Base-by-base conservation (phyloP, 352 stramenopile genomes). In the Phytophthora tubulina region DNA sequence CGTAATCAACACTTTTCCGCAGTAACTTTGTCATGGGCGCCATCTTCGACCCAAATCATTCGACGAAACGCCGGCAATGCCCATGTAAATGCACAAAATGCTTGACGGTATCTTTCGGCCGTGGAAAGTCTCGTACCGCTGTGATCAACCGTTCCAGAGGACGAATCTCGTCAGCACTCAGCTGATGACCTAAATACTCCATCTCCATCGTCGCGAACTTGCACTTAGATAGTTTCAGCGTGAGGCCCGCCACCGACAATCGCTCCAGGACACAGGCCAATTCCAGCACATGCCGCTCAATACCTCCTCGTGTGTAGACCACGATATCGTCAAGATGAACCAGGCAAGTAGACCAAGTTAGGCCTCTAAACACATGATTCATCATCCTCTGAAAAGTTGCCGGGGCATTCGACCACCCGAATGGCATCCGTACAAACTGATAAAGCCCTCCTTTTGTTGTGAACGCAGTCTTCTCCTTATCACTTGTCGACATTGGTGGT, bases 1-100 rank as follows among this genome's bases (percentile, higher is more conserved):
- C 13, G 33, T 35, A 59, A 6, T 48, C 35, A 7, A 10, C 31
- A 9, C 7, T 8, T 32, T 59, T 59, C 17, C 52, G 15, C 21
- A 59, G 13, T 11, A 59, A 48, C 52, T 31, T 59, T 8, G 52
- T 59, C 9, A 59, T 14, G n/a, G 52, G 52, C 3, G 52, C 13
- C 35, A 59, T 49, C 8, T 17, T 21, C 0, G 35, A 44, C 11
- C 52, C 52, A 17, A 59, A 59, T 4, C n/a, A 1, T 21, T 38
- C 35, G 5, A 59, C n/a, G 9, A 49, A 59, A 4, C 36, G 6
- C 31, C 52, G 35, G 14, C 48, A 59, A n/a, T 48, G 49, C 4
- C 52, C 52, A 3, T 33, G 33, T 4, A 59, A 38, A 15, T 53
- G 46, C 15, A 38, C 46, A 15, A 53, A 53, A 7, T 21, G 46